Evolutionary conservation across 345 rosid genomes (phyloP), one percentile per base, ranked within the genome.

Genomic region (Hypericum androsaemum): DNA sequence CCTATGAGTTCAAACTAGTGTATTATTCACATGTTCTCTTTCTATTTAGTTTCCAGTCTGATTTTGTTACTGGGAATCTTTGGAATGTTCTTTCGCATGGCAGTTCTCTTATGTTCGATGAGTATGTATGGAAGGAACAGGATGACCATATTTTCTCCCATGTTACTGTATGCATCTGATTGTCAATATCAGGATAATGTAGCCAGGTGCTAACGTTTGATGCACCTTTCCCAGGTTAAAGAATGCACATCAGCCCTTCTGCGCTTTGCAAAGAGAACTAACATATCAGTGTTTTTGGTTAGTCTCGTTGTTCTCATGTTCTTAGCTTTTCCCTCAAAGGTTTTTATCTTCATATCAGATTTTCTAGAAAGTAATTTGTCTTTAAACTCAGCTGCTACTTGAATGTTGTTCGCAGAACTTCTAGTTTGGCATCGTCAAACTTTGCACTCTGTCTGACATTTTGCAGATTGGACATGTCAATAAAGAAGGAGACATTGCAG

Each of bases 401-500:
- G 32, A 22, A 22, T 22, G 32, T 22, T 22, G 32, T 22, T 22
- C 32, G 32, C 32, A 22, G 32, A 22, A 22, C 32, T 22, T 22
- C 32, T 22, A 22, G 32, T 22, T 22, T 22, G 32, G 1, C 32
- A 22, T 22, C 4, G 32, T 22, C 32, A 22, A 22, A 22, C 32
- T 22, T 22, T 44, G 14, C 8, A 12, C 48, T 17, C 14, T 12
- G 16, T 44, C 48, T 12, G 46, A 13, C 47, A 46, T 76, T 32
- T 57, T 68, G 43, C 75, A 90, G 92, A 81, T 73, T 64, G 96
- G 98, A 38, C 98, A 90, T 73, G 96, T 87, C 53, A 90, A 79
- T 41, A 90, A 90, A 71, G 54, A 87, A 0, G 98, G 98, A 28
- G 98, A 87, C 50, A 84, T 90, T 53, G 98, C 98, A 36, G 98